phyloP scores from a whole-genome alignment of 768 basidiomycete species.

The Phlegmacium glaucopus region DNA sequence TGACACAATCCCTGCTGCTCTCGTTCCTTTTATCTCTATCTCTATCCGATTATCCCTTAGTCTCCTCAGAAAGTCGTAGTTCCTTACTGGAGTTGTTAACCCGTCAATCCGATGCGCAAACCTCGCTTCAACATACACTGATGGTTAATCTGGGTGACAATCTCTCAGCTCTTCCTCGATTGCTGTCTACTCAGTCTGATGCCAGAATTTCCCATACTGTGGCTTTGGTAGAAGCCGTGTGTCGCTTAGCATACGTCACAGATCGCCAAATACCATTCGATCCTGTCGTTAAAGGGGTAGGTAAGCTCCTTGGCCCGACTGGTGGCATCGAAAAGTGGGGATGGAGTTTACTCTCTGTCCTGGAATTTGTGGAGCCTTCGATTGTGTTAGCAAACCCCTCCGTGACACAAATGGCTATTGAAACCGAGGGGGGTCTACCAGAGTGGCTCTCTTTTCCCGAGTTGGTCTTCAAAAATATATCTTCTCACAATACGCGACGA shows the following conservation, averaged over 20 bases:
- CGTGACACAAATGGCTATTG: conserved; percentile 54
- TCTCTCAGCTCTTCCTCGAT: conserved; percentile 67
- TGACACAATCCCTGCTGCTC: conserved; percentile 62
- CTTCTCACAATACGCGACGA: conserved; percentile 46
- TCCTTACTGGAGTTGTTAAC: conserved; percentile 46
- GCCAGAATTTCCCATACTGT: conserved; percentile 69
- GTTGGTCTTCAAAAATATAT: conserved; percentile 51
- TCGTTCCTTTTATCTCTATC: conserved; percentile 73
- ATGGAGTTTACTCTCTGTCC: conserved; percentile 77
- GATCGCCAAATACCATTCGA: conserved; percentile 26
- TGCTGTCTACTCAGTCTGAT: conserved; percentile 69
- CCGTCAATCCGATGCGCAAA: conserved; percentile 36
- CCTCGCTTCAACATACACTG: conserved; percentile 51
- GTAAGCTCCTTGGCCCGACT: conserved; percentile 69
- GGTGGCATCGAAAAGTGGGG: conserved; percentile 93
- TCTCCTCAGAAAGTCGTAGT: conserved; percentile 46
- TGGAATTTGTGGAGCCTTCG: conserved; percentile 66
- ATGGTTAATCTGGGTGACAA: conserved; percentile 61
- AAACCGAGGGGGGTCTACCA: conserved; percentile 38
- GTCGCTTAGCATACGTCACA: conserved; percentile 39
- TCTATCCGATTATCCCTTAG: conserved; percentile 50
- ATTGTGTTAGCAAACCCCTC: conserved; percentile 45
- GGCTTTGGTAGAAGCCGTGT: conserved; percentile 66
- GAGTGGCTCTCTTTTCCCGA: conserved; percentile 52
- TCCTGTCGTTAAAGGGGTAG: conserved; percentile 47